phyloP scores from a whole-genome alignment of 371 early-diverging fungal species.

The Mucor velutinosus region DNA sequence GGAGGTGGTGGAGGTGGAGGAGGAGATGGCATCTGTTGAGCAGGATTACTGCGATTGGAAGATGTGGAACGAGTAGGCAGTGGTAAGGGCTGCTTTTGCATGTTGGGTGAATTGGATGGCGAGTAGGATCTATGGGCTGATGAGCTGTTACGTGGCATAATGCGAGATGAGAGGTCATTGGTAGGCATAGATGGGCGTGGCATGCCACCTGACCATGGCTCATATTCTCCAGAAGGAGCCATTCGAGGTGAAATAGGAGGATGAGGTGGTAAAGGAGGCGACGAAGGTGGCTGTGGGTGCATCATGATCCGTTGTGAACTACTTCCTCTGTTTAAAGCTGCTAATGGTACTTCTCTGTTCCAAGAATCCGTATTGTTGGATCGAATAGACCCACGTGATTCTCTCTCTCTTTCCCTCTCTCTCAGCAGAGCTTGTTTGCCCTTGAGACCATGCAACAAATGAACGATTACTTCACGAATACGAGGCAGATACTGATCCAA shows the following conservation, averaged over 20 bases:
- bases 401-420: conserved; percentile 31
- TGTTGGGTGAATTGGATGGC: conserved; percentile 18
- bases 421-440: conserved; percentile 59
- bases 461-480: conserved; percentile 67
- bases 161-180: conserved; percentile 33
- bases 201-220: conserved; percentile 44
- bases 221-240: conserved; percentile 35
- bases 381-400: conserved; percentile 21
- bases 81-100: conserved; percentile 17
- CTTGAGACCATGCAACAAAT: conserved; percentile 62
- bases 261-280: conserved; percentile 17
- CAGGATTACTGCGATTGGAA: conserved; percentile 31
- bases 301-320: conserved; percentile 26
- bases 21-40: conserved; percentile 17
- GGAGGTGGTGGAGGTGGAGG: conserved; percentile 34
- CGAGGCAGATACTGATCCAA: conserved; percentile 62
- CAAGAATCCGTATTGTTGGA: conserved; percentile 29
- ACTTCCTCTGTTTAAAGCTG: conserved; percentile 36
- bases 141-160: conserved; percentile 23
- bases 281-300: conserved; percentile 14
- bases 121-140: conserved; percentile 16
- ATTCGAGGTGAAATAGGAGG: conserved; percentile 21
- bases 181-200: conserved; percentile 43
- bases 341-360: conserved; percentile 45
- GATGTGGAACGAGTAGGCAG: conserved; percentile 50